Conservation (phyloP, 2,329 filamentous ascomycete genomes). For the Epichloe hybrida region DNA sequence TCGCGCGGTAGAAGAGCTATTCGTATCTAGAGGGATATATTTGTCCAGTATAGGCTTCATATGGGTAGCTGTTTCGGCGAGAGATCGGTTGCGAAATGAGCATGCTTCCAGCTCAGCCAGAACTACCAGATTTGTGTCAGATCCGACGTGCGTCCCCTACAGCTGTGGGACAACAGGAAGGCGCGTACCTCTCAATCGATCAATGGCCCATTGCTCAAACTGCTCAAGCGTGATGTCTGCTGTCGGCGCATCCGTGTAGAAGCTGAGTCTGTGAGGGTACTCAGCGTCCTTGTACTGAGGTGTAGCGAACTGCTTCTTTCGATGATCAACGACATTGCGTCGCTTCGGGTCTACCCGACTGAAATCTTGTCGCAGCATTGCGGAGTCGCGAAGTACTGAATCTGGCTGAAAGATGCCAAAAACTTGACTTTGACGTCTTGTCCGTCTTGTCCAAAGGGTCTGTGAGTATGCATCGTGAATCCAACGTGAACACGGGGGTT, state of each 20-base stretch:
- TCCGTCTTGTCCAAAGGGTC: background rate
- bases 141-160: background rate
- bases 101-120: constrained; percentile 86
- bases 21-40: constrained; percentile 67
- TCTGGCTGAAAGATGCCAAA: background rate
- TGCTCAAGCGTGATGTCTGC: constrained; percentile 92
- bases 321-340: constrained; percentile 61
- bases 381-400: constrained; percentile 5
- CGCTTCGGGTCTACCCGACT: constrained; percentile 55
- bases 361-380: constrained; percentile 37
- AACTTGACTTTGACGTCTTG: no score
- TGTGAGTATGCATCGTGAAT: background rate
- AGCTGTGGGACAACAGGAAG: background rate
- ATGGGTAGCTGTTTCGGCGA: constrained; percentile 67
- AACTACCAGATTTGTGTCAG: constrained; percentile 33
- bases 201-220: constrained; percentile 98
- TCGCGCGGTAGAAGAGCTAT: constrained; percentile 46
- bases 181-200: constrained; percentile 60
- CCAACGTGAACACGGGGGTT: background rate
- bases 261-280: constrained; percentile 81
- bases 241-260: constrained; percentile 78
- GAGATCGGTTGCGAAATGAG: constrained; percentile 80
- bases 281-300: constrained; percentile 62
- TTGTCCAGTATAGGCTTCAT: constrained; percentile 83
- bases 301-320: constrained; percentile 75